Percentiles rank a stretch among this genome's conserved stretches.
Evolutionary conservation across 23 red algal species (phyloP).

Genomic region (Gracilariopsis chorda): DNA sequence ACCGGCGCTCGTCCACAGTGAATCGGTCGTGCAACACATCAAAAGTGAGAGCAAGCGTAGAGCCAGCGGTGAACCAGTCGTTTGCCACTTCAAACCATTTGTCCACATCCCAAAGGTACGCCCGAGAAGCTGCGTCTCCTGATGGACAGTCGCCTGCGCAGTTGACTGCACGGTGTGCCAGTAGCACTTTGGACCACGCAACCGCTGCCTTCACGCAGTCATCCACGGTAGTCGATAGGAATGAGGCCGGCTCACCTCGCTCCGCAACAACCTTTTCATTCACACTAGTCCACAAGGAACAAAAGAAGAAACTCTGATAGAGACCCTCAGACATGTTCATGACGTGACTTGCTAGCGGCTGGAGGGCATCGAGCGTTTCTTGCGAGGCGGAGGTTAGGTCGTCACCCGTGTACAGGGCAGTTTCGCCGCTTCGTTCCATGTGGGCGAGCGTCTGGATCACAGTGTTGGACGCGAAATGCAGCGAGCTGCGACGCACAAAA

Average conservation of each 20-base stretch:
- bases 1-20: background rate
- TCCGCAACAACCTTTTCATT: background rate
- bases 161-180: constrained; percentile 33
- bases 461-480: background rate
- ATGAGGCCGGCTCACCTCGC: background rate
- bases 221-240: background rate
- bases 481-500: background rate
- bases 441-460: background rate
- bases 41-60: background rate
- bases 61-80: background rate
- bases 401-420: background rate
- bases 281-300: constrained; percentile 18
- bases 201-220: constrained; percentile 32
- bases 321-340: background rate
- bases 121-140: background rate
- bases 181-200: constrained; percentile 25
- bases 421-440: constrained; percentile 8
- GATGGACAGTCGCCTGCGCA: constrained; percentile 21
- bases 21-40: constrained; percentile 2
- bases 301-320: background rate
- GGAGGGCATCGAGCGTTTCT: background rate
- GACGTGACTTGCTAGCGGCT: background rate
- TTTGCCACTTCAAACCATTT: background rate
- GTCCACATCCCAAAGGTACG: background rate
- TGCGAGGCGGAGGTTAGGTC: background rate